phyloP scores from a whole-genome alignment of 1,139 yeast species.

The Hyphopichia wangnamkhiaoensis region DNA sequence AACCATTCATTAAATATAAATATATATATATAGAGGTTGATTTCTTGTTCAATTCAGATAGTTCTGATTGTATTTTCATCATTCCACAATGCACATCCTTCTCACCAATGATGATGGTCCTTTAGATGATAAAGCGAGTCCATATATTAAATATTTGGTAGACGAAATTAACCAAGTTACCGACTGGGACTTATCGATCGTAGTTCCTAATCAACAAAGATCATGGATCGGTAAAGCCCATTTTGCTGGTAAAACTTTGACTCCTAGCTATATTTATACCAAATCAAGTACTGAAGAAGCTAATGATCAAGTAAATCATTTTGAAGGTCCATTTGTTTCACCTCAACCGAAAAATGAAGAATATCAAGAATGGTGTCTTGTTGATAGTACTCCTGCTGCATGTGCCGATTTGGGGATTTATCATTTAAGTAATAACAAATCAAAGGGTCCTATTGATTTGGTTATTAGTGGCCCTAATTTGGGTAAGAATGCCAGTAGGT shows the following conservation, averaged over 20 bases:
- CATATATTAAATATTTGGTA: constrained; percentile 80
- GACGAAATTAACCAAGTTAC: constrained; percentile 65
- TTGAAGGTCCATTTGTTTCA: constrained; percentile 67
- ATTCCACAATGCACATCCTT: constrained; percentile 38
- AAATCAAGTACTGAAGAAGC: constrained; percentile 30
- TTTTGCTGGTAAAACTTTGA: constrained; percentile 78
- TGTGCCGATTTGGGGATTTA: constrained; percentile 90
- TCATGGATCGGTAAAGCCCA: constrained; percentile 99
- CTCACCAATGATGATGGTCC: constrained; percentile 97
- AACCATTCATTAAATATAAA: too few species aligned
- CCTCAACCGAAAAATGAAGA: constrained; percentile 36
- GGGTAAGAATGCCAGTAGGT: constrained; percentile 89
- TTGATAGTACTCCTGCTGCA: constrained; percentile 95
- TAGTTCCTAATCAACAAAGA: constrained; percentile 75
- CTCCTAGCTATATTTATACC: constrained; percentile 68
- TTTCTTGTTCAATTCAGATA: background rate
- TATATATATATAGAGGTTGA: background rate
- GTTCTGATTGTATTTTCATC: background rate
- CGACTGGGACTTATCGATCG: constrained; percentile 84
- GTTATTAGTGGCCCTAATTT: constrained; percentile 95
- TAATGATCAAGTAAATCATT: constrained; percentile 41
- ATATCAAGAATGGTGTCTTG: constrained; percentile 77
- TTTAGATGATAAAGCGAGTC: constrained; percentile 75
- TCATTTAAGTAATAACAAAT: constrained; percentile 55
- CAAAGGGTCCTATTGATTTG: constrained; percentile 66